These are phyloP conservation scores for baker's yeast (Saccharomyces cerevisiae) DNA, from an alignment of 805 yeast species.

Conservation along the genomic window DNA sequence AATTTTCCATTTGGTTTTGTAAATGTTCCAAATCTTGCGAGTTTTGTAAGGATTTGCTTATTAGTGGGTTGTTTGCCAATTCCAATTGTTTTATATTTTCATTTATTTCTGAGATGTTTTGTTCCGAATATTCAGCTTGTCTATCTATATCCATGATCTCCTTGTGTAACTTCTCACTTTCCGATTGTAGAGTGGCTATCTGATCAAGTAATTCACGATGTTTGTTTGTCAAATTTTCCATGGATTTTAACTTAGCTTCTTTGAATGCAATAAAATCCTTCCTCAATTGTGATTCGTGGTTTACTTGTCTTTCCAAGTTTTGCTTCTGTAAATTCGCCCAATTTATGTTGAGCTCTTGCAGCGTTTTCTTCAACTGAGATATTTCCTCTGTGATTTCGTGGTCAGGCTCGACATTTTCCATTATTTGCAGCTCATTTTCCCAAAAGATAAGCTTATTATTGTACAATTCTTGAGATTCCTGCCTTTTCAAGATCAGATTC, in stretches of 20 bases:
- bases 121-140: neutral
- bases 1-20: slow-evolving; percentile 14
- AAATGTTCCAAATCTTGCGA: slow-evolving; percentile 11
- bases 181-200: slow-evolving; percentile 8
- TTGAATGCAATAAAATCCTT: slow-evolving; percentile 20
- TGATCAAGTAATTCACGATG: slow-evolving; percentile 11
- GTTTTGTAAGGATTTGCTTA: slow-evolving; percentile 1
- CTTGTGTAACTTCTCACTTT: neutral
- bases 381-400: slow-evolving; percentile 24
- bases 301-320: slow-evolving; percentile 8
- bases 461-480: neutral
- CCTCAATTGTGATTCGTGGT: slow-evolving; percentile 10
- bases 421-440: slow-evolving; percentile 17
- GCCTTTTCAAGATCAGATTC: neutral
- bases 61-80: neutral
- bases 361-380: slow-evolving; percentile 21
- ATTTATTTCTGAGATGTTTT: neutral
- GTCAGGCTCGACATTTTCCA: slow-evolving; percentile 26
- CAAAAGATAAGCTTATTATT: slow-evolving; percentile 1
- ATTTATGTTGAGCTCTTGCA: slow-evolving; percentile 13
- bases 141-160: neutral
- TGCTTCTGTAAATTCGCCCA: slow-evolving; percentile 8
- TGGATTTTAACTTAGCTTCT: slow-evolving; percentile 15
- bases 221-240: slow-evolving; percentile 16
- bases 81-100: slow-evolving; percentile 6